Conservation (phyloP, 2,329 filamentous ascomycete species). For the Penicillium glabrum region DNA sequence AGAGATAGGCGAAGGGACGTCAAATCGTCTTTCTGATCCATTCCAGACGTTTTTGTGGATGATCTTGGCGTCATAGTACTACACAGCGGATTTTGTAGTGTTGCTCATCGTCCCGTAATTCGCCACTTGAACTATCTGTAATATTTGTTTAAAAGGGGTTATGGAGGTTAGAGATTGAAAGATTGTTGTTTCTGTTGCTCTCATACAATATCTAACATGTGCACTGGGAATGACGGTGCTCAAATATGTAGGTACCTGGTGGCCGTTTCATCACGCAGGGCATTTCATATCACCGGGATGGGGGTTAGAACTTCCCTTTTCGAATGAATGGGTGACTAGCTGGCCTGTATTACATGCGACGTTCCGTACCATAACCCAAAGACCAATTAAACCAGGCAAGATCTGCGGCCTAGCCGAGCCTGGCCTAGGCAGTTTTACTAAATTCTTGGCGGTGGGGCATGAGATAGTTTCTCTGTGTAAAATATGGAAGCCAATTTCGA, state of each 20-base stretch:
- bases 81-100: slow-evolving; percentile 7
- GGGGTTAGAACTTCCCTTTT: too few relatives aligned
- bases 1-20: background rate
- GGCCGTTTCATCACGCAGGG: slow-evolving; percentile 14
- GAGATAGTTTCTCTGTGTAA: too few relatives aligned
- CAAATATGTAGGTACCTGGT: slow-evolving; percentile 12
- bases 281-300: slow-evolving; percentile 18
- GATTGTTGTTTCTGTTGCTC: slow-evolving; percentile 1
- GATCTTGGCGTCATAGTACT: slow-evolving; percentile 6
- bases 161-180: slow-evolving; percentile 1
- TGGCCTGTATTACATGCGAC: too few relatives aligned
- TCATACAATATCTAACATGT: slow-evolving; percentile 5
- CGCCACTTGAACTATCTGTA: slow-evolving; percentile 3
- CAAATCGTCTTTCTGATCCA: slow-evolving; percentile 6
- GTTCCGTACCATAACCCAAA: too few relatives aligned
- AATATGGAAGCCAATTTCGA: too few relatives aligned
- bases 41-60: slow-evolving; percentile 7
- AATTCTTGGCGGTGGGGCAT: too few relatives aligned
- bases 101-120: slow-evolving; percentile 5
- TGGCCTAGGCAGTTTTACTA: too few relatives aligned
- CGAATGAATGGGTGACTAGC: too few relatives aligned
- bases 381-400: too few relatives aligned
- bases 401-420: too few relatives aligned
- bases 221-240: slow-evolving; percentile 7
- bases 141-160: slow-evolving; percentile 1